These are phyloP conservation scores for Teunomyces stri DNA, from an alignment of 805 yeast genomes.

Conservation along the genomic window DNA sequence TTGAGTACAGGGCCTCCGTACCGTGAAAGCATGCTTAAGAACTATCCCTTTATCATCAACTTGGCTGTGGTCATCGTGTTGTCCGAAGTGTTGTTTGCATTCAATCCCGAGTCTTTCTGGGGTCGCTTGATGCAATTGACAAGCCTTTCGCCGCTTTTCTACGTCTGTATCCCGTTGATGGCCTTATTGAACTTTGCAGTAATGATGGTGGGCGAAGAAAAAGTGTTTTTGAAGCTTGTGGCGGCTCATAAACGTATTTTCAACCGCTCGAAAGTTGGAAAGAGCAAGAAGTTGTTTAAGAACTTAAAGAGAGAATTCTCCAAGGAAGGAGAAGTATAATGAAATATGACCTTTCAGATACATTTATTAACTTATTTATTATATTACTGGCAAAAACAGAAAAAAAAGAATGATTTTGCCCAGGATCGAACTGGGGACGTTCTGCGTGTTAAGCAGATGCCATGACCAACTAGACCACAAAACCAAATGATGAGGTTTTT, in stretches of 20 bases:
- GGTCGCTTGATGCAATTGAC: constrained; percentile 80
- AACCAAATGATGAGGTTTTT: constrained; percentile 43
- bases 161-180: constrained; percentile 45
- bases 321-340: constrained; percentile 8
- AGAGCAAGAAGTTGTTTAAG: constrained; percentile 35
- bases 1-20: constrained; percentile 93
- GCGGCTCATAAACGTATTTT: constrained; percentile 32
- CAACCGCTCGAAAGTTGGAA: constrained; percentile 14
- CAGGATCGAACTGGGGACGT: constrained; percentile 99
- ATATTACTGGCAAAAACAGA: neutral
- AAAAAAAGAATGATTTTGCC: constrained; percentile 75
- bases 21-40: constrained; percentile 68
- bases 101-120: constrained; percentile 49
- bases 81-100: constrained; percentile 54
- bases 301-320: constrained; percentile 16
- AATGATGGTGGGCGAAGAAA: constrained; percentile 46
- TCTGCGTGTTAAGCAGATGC: constrained; percentile 99
- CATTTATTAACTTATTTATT: neutral
- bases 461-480: constrained; percentile 99
- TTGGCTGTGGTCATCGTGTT: constrained; percentile 47
- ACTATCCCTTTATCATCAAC: constrained; percentile 68
- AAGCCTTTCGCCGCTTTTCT: constrained; percentile 49
- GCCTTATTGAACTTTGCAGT: constrained; percentile 50
- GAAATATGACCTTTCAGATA: neutral
- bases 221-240: constrained; percentile 42